Evolutionary conservation across 306 rosid species (phyloP).

Genomic region (Cucumis sativus): Cucumber_9930_V3 NC_026657.2:9822501-9823000

Average conservation of each 20-base stretch:
- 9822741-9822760: not conserved
- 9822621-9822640: slow-evolving; percentile 96
- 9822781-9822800: not conserved
- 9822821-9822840: slow-evolving; percentile 3
- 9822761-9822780: slow-evolving; percentile 1
- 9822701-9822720: not conserved
- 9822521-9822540: slow-evolving; percentile 74
- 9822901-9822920: too few species aligned
- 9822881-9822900: not conserved
- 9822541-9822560: slow-evolving; percentile 35
- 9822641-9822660: slow-evolving; percentile 33
- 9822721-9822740: not conserved
- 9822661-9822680: not conserved
- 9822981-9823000: slow-evolving; percentile 1
- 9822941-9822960: slow-evolving; percentile 16
- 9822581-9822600: slow-evolving; percentile 68
- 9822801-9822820: slow-evolving; percentile 2
- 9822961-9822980: slow-evolving; percentile 10
- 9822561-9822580: slow-evolving; percentile 33
- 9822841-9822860: not conserved
- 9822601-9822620: slow-evolving; percentile 92
- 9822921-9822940: slow-evolving; percentile 9
- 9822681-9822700: not conserved
- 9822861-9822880: not conserved
- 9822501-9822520: slow-evolving; percentile 89